Conservation (phyloP, 441 rosid genomes). For the Omphalea diandra region DNA sequence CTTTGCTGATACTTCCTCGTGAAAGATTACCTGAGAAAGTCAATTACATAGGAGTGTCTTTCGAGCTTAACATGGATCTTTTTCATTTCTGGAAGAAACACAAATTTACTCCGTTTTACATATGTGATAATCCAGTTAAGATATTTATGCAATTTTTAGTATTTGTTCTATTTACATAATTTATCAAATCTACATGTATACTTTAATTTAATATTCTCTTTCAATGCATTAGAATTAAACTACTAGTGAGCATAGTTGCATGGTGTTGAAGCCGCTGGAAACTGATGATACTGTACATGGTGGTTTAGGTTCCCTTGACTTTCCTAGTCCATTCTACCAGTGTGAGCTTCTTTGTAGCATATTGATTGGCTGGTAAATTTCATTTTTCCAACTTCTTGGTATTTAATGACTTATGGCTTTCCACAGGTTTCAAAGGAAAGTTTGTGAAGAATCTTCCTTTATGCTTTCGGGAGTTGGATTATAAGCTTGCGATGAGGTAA, state of each 20-base stretch:
- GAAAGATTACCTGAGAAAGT: slow-evolving; percentile 84
- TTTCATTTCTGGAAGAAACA: slow-evolving; percentile 88
- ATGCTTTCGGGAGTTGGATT: slow-evolving; percentile 66
- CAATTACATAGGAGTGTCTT: slow-evolving; percentile 84
- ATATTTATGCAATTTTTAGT: not conserved
- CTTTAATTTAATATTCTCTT: slow-evolving; percentile 6
- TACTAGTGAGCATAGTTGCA: slow-evolving; percentile 87
- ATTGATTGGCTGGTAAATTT: not conserved
- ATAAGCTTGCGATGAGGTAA: slow-evolving; percentile 92
- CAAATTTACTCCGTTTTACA: slow-evolving; percentile 81
- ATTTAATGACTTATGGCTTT: slow-evolving; percentile 11
- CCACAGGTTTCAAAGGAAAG: slow-evolving; percentile 66
- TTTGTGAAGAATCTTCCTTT: slow-evolving; percentile 57
- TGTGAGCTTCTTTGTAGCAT: slow-evolving; percentile 38
- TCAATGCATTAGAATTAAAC: slow-evolving; percentile 53
- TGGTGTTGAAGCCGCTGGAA: slow-evolving; percentile 76
- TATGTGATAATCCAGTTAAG: slow-evolving; percentile 86
- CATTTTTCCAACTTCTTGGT: not conserved
- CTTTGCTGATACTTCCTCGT: slow-evolving; percentile 65
- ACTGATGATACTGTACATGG: slow-evolving; percentile 55
- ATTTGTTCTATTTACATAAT: not conserved
- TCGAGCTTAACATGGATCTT: slow-evolving; percentile 90
- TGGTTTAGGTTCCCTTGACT: slow-evolving; percentile 67
- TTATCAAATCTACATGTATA: not conserved
- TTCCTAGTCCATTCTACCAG: slow-evolving; percentile 78